A percentile compares a stretch with the other conserved stretches of the same genome.
phyloP scores from a whole-genome alignment of 805 yeast species.

The Kockiozyma suomiensis region DNA sequence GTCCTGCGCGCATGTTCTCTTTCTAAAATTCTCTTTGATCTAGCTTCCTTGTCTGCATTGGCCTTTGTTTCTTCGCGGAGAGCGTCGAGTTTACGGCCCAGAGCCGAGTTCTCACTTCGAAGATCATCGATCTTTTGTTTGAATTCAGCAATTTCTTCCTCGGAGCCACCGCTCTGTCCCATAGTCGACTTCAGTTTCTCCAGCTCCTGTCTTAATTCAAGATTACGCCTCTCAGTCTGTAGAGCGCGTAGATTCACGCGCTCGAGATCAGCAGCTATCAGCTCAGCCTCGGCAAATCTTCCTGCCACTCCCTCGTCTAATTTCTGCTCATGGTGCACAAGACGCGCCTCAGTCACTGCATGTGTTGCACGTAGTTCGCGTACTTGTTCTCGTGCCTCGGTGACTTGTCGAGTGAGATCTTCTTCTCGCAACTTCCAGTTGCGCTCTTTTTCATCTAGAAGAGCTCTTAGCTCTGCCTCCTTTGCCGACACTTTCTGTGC shows the following conservation, averaged over 20 bases:
- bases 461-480: conserved; percentile 69
- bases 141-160: conserved; percentile 44
- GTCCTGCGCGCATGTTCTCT: conserved; percentile 44
- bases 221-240: conserved; percentile 77
- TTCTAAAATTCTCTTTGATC: conserved; percentile 10
- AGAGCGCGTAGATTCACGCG: conserved; percentile 64
- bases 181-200: conserved; percentile 47
- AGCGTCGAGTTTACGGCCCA: conserved; percentile 27
- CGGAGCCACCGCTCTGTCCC: conserved; percentile 34
- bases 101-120: conserved; percentile 46
- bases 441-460: conserved; percentile 70
- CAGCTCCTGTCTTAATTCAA: conserved; percentile 67
- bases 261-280: conserved; percentile 75
- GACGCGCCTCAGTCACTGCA: conserved; percentile 65
- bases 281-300: conserved; percentile 53
- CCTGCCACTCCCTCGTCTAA: conserved; percentile 35
- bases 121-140: conserved; percentile 50
- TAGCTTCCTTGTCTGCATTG: conserved; percentile 10
- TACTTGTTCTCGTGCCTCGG: conserved; percentile 56
- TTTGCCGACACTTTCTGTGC: conserved; percentile 63
- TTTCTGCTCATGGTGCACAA: conserved; percentile 37
- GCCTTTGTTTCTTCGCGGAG: conserved; percentile 23
- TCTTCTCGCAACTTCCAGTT: conserved; percentile 66
- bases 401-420: conserved; percentile 54
- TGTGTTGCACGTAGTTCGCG: conserved; percentile 66